Percentiles rank a stretch among this genome's conserved stretches.
Evolutionary conservation across 2,329 filamentous ascomycete species (phyloP).

Genomic region (Fusarium sp.): DNA sequence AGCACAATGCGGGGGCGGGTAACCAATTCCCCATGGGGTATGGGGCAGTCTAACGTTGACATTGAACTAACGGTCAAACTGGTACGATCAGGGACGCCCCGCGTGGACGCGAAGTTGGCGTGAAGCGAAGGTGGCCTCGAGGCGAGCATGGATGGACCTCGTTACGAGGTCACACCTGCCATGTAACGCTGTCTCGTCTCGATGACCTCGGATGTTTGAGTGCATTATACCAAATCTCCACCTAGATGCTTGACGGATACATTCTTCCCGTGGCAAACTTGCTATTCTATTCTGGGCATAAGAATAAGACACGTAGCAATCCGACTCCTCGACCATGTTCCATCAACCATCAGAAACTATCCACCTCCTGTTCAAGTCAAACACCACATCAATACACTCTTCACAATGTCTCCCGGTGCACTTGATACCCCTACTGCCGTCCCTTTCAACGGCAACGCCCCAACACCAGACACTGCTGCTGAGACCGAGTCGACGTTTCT

Average conservation of each 20-base stretch:
- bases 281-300: not conserved
- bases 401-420: not conserved
- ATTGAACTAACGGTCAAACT: not conserved
- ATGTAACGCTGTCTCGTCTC: not conserved
- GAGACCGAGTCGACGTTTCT: slow-evolving; percentile 31
- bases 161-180: not conserved
- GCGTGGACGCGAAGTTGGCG: not conserved
- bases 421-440: not conserved
- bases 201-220: not conserved
- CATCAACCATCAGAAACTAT: not conserved
- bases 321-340: not conserved
- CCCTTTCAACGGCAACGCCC: not conserved
- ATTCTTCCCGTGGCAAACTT: not conserved
- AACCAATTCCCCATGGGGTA: not conserved
- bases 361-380: not conserved
- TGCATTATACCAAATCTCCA: not conserved
- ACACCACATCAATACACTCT: not conserved
- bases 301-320: not conserved
- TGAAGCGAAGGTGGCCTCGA: not conserved
- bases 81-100: not conserved
- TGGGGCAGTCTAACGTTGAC: not conserved
- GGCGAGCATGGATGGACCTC: not conserved
- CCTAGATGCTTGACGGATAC: not conserved
- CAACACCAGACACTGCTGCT: not conserved
- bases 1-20: not conserved